Percentiles rank a stretch among this genome's conserved stretches.
These are phyloP conservation scores for Dendrocalamus latiflorus DNA, from an alignment of 202 grass and related monocot genomes.

Conservation along the genomic window DNA sequence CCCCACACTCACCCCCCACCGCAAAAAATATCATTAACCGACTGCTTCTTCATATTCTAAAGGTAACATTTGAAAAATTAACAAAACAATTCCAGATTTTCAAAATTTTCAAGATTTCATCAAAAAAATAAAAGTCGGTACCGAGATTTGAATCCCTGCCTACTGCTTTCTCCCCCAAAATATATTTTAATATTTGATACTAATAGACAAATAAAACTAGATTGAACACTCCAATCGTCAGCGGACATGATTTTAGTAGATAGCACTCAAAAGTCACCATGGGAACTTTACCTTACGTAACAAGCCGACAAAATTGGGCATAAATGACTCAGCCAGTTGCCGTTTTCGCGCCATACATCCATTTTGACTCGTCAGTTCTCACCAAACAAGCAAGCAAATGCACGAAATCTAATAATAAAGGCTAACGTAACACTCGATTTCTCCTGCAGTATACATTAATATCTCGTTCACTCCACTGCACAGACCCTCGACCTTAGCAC, in stretches of 20 bases:
- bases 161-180: neutral
- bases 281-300: neutral
- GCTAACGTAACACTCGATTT: neutral
- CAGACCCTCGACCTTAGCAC: neutral
- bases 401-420: neutral
- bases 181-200: neutral
- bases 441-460: neutral
- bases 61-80: too few species aligned
- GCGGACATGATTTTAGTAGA: neutral
- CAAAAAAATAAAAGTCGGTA: too few species aligned
- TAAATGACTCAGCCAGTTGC: neutral
- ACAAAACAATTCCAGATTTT: too few species aligned
- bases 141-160: too few species aligned
- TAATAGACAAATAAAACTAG: conserved; percentile 13
- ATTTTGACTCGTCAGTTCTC: neutral
- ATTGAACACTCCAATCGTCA: neutral
- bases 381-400: conserved; percentile 1
- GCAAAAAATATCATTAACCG: too few species aligned
- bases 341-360: neutral
- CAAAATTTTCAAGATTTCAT: too few species aligned
- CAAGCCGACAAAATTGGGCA: neutral
- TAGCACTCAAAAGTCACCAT: neutral
- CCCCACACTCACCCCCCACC: too few species aligned
- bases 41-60: too few species aligned
- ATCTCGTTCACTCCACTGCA: neutral